Evolutionary conservation across 2,329 filamentous ascomycete genomes (phyloP), one percentile per base, ranked within the genome.

Genomic region (Cordyceps farinosa): DNA sequence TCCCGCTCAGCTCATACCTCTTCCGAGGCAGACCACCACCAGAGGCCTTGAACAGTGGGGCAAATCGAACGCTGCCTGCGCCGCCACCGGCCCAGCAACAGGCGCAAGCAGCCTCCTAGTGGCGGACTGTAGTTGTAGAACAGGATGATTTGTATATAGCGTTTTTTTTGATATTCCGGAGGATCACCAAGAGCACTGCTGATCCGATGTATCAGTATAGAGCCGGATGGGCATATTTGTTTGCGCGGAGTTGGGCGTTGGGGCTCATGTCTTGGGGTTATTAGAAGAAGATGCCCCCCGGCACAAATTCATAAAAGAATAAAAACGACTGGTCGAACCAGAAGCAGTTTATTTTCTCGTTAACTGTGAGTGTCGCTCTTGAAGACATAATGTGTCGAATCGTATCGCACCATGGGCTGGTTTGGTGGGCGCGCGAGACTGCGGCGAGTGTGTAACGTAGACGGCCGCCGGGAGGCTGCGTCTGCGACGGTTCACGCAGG

Each of bases 1-100:
- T 86, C 27, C 84, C 83, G 1, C 72, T 84, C 44, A 80, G 79
- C 51, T 74, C 77, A 56, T 76, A 77, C 32, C 75, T 77, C 67
- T 76, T 77, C 55, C 72, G 76, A 48, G 72, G 74, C 44, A 74
- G 79, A 65, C 78, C 73, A 40, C 73, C 67, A 40, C 69, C 62
- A 57, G 70, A 70, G 56, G 66, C 65, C 8, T 38, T 64, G 51
- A 65, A 54, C 32, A 70, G 67, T 51, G 68, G 66, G 27, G 59
- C 64, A 48, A 64, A 56, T 13, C 57, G 64, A 63, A 61, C 61
- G 22, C 42, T 66, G 30, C 63, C 64, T 10, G 64, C 66, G 47
- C 54, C 65, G 29, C 64, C 72, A 22, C 58, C 60, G 36, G 66
- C 66, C 5, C 65, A 67, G 47, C 50, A 56, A n/a, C 63, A 66